Percentiles rank a stretch among this genome's conserved stretches.
Evolutionary conservation across 108 stramenopile species (phyloP).

Genomic region (Nitzschia sp.): DNA sequence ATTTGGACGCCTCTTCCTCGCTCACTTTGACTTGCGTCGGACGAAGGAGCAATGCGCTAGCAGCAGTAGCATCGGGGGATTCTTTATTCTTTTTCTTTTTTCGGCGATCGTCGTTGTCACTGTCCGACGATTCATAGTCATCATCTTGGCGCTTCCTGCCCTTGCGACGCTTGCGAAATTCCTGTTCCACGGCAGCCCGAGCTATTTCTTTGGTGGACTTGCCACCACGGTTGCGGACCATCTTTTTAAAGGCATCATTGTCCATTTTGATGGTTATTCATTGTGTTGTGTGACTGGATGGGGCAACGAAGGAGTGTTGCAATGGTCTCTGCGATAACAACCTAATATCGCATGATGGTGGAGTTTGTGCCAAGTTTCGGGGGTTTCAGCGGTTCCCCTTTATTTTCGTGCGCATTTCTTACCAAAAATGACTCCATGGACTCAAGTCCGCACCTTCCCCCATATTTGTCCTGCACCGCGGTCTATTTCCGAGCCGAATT

Average conservation of each 20-base stretch:
- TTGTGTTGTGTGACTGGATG: too few species aligned
- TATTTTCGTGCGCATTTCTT: too few species aligned
- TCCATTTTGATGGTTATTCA: conserved; percentile 45
- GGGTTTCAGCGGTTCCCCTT: too few species aligned
- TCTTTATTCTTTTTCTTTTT: conserved; percentile 34
- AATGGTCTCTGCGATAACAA: too few species aligned
- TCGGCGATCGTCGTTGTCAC: conserved; percentile 30
- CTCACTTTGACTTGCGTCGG: conserved; percentile 16
- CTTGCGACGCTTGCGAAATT: conserved; percentile 53
- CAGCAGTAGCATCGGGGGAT: too few species aligned
- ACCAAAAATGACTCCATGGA: too few species aligned
- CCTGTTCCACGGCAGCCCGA: conserved; percentile 74
- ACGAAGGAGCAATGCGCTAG: conserved; percentile 10
- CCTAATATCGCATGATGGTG: too few species aligned
- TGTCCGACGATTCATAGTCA: conserved; percentile 29
- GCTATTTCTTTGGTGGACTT: conserved; percentile 75
- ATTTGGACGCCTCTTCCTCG: conserved; percentile 31
- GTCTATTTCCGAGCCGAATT: too few species aligned
- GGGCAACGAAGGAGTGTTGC: too few species aligned
- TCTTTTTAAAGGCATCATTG: conserved; percentile 75
- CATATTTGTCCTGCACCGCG: too few species aligned
- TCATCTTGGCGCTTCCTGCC: conserved; percentile 32
- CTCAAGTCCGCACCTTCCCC: too few species aligned
- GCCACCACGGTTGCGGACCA: conserved; percentile 48
- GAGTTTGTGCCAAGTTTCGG: too few species aligned